Evolutionary conservation across 1,284 basidiomycete genomes (phyloP), one percentile per base, ranked within the genome.

Genomic region (Sanghuangporus sanghuang): DNA sequence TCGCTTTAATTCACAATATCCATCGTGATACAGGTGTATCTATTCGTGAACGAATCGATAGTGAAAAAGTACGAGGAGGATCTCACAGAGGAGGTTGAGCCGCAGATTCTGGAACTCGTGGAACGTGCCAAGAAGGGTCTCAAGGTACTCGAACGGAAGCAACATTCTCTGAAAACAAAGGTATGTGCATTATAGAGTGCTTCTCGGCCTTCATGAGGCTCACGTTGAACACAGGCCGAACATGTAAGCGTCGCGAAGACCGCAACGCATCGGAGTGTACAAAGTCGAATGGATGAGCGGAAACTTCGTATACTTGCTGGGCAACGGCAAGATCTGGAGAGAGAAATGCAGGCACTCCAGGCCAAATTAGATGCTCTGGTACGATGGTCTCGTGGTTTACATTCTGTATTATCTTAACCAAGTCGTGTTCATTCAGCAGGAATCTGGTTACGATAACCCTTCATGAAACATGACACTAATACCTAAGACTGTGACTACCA

Each of bases 11-110:
- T 38, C n/a, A 27, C 9, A 54, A 48, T 52, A 39, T 6, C 16
- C 27, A 6, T 2, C 18, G 16, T 16, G 9, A 2, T 27, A 49
- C 67, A 92, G 89, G 83, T 90, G 0, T 92, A 89, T 69, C 74
- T 88, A 7, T 80, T 92, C 23, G 78, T 90, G 2, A 84, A 87
- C 66, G 89, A 91, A 72, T 79, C 77, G 12, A 90, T 85, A 0
- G 81, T 91, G 23, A 79, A 81, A 60, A 79, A 76, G 73, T 90
- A 91, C 75, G 89, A 90, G 68, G 75, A 85, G 1, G 86, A 87
- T 62, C 77, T 92, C 21, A 83, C 82, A 1, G 88, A 90, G 60
- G 89, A 91, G 72, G 83, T 92, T 11, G 89, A 92, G 66, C 90
- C 90, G n/a, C 83, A 87, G 38, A 85, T 92, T 32, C 83, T 79